Conservation (phyloP, 1,284 basidiomycete species). For the Apiotrichum gracile region DNA sequence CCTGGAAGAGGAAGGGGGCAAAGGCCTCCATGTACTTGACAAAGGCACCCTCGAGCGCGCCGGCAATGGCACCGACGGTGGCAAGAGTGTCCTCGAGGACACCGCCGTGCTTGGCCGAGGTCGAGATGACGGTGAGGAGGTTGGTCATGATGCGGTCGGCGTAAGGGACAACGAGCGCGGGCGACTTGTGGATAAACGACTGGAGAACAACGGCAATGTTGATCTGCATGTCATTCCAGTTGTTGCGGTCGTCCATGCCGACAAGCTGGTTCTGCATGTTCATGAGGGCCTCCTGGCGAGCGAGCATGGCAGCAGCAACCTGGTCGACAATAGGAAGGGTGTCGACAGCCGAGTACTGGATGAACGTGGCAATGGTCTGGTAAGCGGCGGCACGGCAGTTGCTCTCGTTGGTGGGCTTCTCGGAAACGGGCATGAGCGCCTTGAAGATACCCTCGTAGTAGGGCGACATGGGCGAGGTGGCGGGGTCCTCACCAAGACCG, state of each 20-base stretch:
- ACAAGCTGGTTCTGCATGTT: conserved; percentile 86
- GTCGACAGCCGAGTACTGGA: conserved; percentile 75
- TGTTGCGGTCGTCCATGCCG: conserved; percentile 92
- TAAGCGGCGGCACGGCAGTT: conserved; percentile 95
- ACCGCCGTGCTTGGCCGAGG: conserved; percentile 84
- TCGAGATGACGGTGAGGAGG: conserved; percentile 75
- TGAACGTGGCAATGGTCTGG: conserved; percentile 84
- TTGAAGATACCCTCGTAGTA: conserved; percentile 84
- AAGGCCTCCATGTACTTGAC: conserved; percentile 85
- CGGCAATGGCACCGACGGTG: conserved; percentile 76
- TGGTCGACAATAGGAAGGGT: conserved; percentile 76
- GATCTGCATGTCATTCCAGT: conserved; percentile 97
- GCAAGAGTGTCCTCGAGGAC: conserved; percentile 97
- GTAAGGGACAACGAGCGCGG: conserved; percentile 74
- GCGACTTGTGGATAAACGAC: conserved; percentile 79
- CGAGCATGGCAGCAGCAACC: conserved; percentile 72
- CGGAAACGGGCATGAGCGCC: conserved; percentile 75
- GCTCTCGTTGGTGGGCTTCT: conserved; percentile 75
- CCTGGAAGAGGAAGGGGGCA: conserved; percentile 81
- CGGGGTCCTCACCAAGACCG: conserved; percentile 50
- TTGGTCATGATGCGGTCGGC: conserved; percentile 95
- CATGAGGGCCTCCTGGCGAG: conserved; percentile 83
- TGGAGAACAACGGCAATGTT: conserved; percentile 87
- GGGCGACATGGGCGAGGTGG: conserved; percentile 64
- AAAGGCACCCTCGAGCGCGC: conserved; percentile 78